Evolutionary conservation across 208 protist species (phyloP), one percentile per base, ranked within the genome.

Genomic region (Ichthyophonus hoferi): DNA sequence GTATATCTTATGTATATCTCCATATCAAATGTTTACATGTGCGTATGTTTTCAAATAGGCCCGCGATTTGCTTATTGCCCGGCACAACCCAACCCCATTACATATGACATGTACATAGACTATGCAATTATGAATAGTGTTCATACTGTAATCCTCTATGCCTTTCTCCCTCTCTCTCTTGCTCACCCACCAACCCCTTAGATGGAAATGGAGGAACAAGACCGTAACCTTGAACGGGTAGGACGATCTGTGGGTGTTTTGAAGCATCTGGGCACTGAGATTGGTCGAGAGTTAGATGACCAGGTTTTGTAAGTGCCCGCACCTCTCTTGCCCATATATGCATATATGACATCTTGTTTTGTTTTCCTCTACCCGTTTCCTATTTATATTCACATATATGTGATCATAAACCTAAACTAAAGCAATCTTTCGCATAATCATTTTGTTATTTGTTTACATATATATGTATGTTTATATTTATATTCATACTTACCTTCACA

Each of bases 171-270:
- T 67, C 50, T 24, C 24, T 67, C 50, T 67, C 7, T 67, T 24
- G 7, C 50, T 67, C 24, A 7, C 50, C 50, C 50, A 24, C 50
- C 50, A 7, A 7, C 76, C 33, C 34, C 50, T 35, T n/a, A 82
- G 42, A n/a, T 89, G 50, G 67, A 84, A n/a, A 89, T 89, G 87
- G 77, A 40, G 0, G 87, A 89, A 33, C 87, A 89, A n/a, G 87
- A 89, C 42, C 24, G 40, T 1, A 79, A 89, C 40, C 14, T 89
- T 35, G 77, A 89, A 38, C 24, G n/a, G 58, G 87, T 89, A 31
- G 87, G 87, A 17, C n/a, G 67, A 33, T 78, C 87, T 0, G 79
- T 89, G 31, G 87, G 37, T 31, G 43, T 79, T 33, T 35, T 89
- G 12, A 79, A 82, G 67, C 2, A 83, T 12, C 76, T 89, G 58